Evolutionary conservation across 768 basidiomycete species (phyloP), one percentile per base, ranked within the genome.

Genomic region (Lactarius sp.): DNA sequence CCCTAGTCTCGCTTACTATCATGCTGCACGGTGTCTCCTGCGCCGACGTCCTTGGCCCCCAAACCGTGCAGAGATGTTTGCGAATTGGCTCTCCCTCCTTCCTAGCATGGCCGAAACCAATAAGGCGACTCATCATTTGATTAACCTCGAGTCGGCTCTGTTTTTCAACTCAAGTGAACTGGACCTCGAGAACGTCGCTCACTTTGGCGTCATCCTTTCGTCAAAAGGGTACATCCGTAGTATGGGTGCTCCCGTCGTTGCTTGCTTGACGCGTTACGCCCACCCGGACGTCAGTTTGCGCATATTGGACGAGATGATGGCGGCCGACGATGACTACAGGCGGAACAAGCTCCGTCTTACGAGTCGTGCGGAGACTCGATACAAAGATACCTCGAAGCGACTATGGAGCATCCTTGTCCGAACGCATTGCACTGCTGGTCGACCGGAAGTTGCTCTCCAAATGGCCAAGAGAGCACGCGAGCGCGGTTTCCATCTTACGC

Each of bases 201-300:
- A 71, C 14, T 81, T 84, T 54, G 81, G 77, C 20, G 59, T 77
- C 50, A 71, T 77, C 4, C 74, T 76, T n/a, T 79, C 79, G 3
- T 71, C 74, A 18, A 84, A 82, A 66, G 85, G 85, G 0, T 80
- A 79, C 60, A 56, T 68, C 60, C 31, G 22, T 7, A 42, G 10
- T 0, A 13, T 70, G 10, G 46, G 66, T 4, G 2, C 33, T 0
- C 6, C 70, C 7, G 70, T 72, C 55, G 62, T 83, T 37, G 74
- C 77, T 2, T 71, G 72, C 4, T 70, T 87, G 20, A 73, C 80
- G 44, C 79, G 79, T 22, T 81, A 78, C 70, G 75, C 80, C 2
- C 61, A 71, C 6, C 73, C 74, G 4, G 65, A 72, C 1, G 68
- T 75, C 49, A 73, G 74, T 61, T 63, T 70, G 51, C 64, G 62